A percentile compares a stretch with the other conserved stretches of the same genome.
These are phyloP conservation scores for Aspergillus indologenus DNA, from an alignment of 495 filamentous ascomycete genomes.

Conservation along the genomic window DNA sequence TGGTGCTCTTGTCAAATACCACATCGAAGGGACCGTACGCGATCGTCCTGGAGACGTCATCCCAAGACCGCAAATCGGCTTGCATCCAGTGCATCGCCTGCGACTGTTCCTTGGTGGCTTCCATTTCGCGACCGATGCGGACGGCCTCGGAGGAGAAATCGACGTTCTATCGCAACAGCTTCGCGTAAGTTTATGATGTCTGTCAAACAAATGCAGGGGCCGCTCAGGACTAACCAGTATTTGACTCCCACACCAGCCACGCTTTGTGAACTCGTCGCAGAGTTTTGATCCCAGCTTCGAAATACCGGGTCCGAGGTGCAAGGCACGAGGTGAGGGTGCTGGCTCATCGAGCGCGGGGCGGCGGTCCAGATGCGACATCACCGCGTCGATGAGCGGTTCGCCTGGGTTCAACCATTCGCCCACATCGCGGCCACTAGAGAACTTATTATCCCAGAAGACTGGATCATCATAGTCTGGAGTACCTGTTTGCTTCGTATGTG, in stretches of 20 bases:
- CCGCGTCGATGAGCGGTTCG: conserved; percentile 31
- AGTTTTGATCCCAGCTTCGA: conserved; percentile 36
- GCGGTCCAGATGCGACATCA: conserved; percentile 27
- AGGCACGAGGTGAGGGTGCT: conserved; percentile 27
- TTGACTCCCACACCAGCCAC: conserved; percentile 30
- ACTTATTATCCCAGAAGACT: conserved; percentile 38
- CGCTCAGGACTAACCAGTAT: conserved; percentile 33
- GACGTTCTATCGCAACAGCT: conserved; percentile 29
- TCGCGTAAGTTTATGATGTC: neutral
- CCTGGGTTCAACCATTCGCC: conserved; percentile 46
- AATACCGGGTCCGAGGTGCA: conserved; percentile 43
- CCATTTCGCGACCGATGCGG: conserved; percentile 31
- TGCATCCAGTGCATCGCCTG: conserved; percentile 38
- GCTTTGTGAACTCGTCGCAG: conserved; percentile 29
- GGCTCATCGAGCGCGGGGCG: conserved; percentile 2
- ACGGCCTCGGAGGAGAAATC: conserved; percentile 46
- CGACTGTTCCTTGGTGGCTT: conserved; percentile 18
- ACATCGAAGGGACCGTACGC: conserved; percentile 36
- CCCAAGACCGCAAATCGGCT: conserved; percentile 37
- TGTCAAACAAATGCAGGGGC: neutral
- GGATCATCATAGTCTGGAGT: conserved; percentile 43
- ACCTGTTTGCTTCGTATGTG: conserved; percentile 26
- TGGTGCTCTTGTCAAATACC: conserved; percentile 44
- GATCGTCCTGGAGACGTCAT: conserved; percentile 25
- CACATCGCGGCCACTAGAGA: conserved; percentile 39